Percentiles rank a stretch among this genome's conserved stretches.
Evolutionary conservation across 345 rosid genomes (phyloP).

Genomic region (Firmiana major): DNA sequence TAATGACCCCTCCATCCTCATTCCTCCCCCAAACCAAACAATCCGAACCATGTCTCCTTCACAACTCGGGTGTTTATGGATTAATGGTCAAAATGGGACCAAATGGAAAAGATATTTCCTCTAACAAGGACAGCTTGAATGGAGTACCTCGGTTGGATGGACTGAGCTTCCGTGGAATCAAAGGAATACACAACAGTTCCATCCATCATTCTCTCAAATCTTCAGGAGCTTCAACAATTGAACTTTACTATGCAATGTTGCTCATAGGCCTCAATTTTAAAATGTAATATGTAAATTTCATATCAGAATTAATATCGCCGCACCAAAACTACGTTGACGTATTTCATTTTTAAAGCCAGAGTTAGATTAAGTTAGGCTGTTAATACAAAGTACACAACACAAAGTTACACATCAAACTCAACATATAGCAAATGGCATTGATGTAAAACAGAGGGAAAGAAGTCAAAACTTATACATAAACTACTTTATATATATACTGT

Average conservation of each 20-base stretch:
- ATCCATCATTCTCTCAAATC: too few relatives aligned
- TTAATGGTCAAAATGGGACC: background rate
- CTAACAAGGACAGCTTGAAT: background rate
- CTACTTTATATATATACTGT: slow-evolving; percentile 14
- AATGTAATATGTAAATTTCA: too few relatives aligned
- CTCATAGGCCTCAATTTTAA: too few relatives aligned
- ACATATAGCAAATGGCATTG: background rate
- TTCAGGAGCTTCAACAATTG: too few relatives aligned
- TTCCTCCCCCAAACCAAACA: background rate
- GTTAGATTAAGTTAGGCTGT: too few relatives aligned
- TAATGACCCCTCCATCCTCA: slow-evolving; percentile 28
- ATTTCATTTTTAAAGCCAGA: too few relatives aligned
- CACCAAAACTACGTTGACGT: too few relatives aligned
- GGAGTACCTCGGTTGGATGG: background rate
- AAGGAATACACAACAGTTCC: too few relatives aligned
- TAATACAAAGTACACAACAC: too few relatives aligned
- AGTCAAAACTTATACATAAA: slow-evolving; percentile 17
- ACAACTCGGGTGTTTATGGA: background rate
- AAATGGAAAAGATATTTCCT: background rate
- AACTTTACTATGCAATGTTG: too few relatives aligned
- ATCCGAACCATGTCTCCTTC: background rate
- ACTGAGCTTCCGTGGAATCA: background rate
- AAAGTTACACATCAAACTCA: background rate
- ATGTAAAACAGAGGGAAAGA: background rate
- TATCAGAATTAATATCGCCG: too few relatives aligned